A percentile compares a stretch with the other conserved stretches of the same genome.
Conservation (phyloP, 2,329 filamentous ascomycete genomes). For the Zelopaecilomyces penicillatus region DNA sequence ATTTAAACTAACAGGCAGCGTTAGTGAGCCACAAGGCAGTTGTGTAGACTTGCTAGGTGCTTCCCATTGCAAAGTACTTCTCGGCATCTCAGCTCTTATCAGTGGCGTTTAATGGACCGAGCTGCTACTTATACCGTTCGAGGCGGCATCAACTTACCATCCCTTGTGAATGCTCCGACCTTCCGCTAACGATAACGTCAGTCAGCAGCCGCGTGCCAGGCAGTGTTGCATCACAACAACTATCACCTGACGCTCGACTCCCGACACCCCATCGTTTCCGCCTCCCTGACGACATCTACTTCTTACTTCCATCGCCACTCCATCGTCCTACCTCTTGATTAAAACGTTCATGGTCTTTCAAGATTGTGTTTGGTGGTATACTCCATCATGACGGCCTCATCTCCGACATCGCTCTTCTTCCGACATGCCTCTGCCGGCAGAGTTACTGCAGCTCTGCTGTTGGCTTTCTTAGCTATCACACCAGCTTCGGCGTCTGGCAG, state of each 20-base stretch:
- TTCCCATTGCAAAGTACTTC: too few relatives aligned
- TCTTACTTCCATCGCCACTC: background rate
- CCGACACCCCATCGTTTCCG: background rate
- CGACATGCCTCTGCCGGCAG: conserved; percentile 49
- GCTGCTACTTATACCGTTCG: too few relatives aligned
- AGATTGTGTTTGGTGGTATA: conserved; percentile 5
- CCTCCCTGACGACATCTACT: background rate
- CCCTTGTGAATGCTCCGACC: background rate
- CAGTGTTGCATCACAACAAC: conserved; percentile 5
- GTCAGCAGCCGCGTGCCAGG: conserved; percentile 6
- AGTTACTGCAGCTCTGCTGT: conserved; percentile 54
- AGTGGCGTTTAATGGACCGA: too few relatives aligned
- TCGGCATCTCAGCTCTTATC: too few relatives aligned
- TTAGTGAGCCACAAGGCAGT: too few relatives aligned
- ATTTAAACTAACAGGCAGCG: too few relatives aligned
- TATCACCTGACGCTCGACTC: conserved; percentile 8
- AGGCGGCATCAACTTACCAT: background rate
- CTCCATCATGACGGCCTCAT: conserved; percentile 2
- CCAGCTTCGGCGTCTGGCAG: conserved; percentile 31
- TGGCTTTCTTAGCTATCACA: conserved; percentile 59
- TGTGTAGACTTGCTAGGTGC: too few relatives aligned
- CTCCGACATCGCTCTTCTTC: conserved; percentile 10
- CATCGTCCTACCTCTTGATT: background rate
- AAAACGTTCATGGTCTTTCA: background rate
- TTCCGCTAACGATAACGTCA: conserved; percentile 7